phyloP scores from a whole-genome alignment of 768 basidiomycete species.

The Guyanaporus albipodus region DNA sequence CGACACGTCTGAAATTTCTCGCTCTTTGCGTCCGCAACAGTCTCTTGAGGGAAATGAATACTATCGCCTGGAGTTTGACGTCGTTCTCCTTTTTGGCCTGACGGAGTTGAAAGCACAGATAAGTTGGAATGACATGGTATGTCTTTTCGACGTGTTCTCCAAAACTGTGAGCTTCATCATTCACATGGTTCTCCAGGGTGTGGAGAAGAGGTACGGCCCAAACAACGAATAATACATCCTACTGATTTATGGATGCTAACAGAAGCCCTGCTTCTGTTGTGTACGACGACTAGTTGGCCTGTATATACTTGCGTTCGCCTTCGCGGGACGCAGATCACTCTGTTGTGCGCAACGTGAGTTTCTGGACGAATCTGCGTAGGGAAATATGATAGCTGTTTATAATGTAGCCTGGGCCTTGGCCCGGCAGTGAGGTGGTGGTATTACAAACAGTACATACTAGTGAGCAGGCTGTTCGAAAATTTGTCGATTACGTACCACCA shows the following conservation, averaged over 20 bases:
- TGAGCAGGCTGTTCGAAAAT: no score
- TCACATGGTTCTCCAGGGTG: conserved; percentile 9
- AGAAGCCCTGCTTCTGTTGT: conserved; percentile 22
- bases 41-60: background rate
- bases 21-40: background rate
- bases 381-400: no score
- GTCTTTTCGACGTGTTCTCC: background rate
- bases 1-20: conserved; percentile 5
- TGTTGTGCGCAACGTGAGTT: no score
- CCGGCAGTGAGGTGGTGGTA: no score
- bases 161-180: background rate
- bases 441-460: no score
- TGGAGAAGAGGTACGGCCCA: conserved; percentile 11
- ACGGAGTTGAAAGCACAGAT: conserved; percentile 46
- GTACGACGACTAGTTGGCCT: conserved; percentile 19
- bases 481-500: no score
- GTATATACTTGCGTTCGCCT: no score
- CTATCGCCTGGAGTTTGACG: conserved; percentile 25
- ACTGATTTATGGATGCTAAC: background rate
- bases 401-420: no score
- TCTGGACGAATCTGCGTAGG: no score
- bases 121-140: conserved; percentile 35
- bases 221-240: background rate
- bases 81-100: conserved; percentile 39
- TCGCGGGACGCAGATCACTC: no score